Base-by-base conservation (phyloP, 768 basidiomycete genomes). In the Rhodosporidiobolus odoratus region DNA sequence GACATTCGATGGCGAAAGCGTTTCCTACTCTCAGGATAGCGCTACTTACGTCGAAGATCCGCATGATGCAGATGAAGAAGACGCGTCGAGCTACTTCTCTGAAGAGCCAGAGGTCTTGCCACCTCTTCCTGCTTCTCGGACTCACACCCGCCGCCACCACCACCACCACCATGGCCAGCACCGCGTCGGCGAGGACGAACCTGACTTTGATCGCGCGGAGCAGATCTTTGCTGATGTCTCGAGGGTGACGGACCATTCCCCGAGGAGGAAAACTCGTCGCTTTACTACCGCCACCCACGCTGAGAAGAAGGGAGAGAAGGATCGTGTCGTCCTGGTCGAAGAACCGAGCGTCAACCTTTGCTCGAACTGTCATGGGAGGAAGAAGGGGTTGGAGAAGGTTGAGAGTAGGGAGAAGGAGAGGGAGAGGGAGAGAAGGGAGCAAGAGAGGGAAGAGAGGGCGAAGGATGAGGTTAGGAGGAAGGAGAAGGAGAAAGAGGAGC, bases 341-440 rank as follows among this genome's bases (percentile, higher is more conserved):
- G 64, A 65, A 37, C 56, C 64, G 45, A 47, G 43, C 64, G 45
- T 41, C 13, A 58, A 65, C 45, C 27, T 65, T 32, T 69, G 68
- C 58, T 12, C 35, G 3, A 64, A 64, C 30, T 69, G 68, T 30
- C 53, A 62, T 38, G 61, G 61, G 47, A 43, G 67, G 5, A 67
- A 67, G 58, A 17, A 23, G 37, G 30, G 10, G 5, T 32, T 53
- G 27, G 52, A 10, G 30, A 45, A 34, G 58, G 41, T 40, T 34
- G 58, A 37, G 32, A 32, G 74, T n/a, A n/a, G n/a, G 78, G 32
- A 73, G 75, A 21, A 59, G 68, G 27, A 65, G 68, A 34, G 67
- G 69, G 45, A 38, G 47, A 30, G 58, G 59, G 27, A 43, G 65
- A 38, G 48, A 66, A 58, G 50, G n/a, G 15, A 27, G 60, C 32